phyloP scores from a whole-genome alignment of 2,329 filamentous ascomycete species.

The Exophiala lecanii-corni region DNA sequence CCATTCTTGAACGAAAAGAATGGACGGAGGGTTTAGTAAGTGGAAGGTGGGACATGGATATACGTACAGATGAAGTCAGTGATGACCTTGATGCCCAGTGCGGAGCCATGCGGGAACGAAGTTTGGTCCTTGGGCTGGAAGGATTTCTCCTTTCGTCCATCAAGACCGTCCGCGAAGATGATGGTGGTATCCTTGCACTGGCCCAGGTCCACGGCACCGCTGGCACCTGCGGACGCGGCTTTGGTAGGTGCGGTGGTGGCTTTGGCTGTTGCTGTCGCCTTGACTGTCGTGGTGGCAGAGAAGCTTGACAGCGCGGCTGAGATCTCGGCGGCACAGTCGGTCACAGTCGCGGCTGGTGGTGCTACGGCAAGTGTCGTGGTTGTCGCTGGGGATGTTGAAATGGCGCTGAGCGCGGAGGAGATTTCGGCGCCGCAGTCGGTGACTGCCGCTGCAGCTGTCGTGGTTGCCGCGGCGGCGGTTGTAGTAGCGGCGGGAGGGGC shows the following conservation, averaged over 20 bases:
- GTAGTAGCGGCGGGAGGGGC: slow-evolving; percentile 2
- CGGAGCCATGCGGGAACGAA: slow-evolving; percentile 51
- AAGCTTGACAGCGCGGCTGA: too few species aligned
- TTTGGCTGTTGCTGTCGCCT: slow-evolving; percentile 12
- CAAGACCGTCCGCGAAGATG: slow-evolving; percentile 44
- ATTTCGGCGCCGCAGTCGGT: slow-evolving; percentile 11
- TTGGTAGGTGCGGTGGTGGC: slow-evolving; percentile 4
- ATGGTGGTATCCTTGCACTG: slow-evolving; percentile 47
- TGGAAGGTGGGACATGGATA: background rate
- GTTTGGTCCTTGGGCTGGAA: slow-evolving; percentile 41
- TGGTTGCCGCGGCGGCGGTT: slow-evolving; percentile 15
- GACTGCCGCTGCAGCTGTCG: slow-evolving; percentile 12
- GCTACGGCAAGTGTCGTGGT: slow-evolving; percentile 2
- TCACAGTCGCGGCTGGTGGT: slow-evolving; percentile 16
- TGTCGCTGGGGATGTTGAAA: slow-evolving; percentile 1
- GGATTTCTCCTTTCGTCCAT: slow-evolving; percentile 43
- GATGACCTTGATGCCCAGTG: slow-evolving; percentile 46
- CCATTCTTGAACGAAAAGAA: background rate
- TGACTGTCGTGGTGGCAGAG: slow-evolving; percentile 7
- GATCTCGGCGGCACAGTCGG: slow-evolving; percentile 10
- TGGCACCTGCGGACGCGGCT: slow-evolving; percentile 9
- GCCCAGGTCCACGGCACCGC: slow-evolving; percentile 38
- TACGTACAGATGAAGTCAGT: slow-evolving; percentile 43
- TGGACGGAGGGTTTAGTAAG: background rate
- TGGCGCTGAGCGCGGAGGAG: too few species aligned